Evolutionary conservation across 768 basidiomycete genomes (phyloP), one percentile per base, ranked within the genome.

Genomic region (Strobilomyces echinocephalus): DNA sequence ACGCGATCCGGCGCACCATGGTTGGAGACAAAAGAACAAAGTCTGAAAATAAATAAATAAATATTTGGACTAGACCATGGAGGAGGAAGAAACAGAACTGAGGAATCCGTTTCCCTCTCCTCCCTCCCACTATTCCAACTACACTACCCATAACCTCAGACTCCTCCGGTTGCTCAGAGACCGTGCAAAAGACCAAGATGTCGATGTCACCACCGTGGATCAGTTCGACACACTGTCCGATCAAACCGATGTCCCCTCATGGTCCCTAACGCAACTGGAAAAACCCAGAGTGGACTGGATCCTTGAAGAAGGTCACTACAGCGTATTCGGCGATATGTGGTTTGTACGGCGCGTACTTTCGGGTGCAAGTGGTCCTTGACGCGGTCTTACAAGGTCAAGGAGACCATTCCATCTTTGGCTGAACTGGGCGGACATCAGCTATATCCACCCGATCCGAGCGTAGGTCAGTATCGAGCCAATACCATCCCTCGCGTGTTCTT

Each of bases 261-360:
- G 88, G 88, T 78, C 85, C 18, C 73, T 94, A 39, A 69, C 69
- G 3, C 83, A 85, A 58, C 77, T 95, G 10, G 88, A 93, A 65
- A 91, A 87, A 69, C 93, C 93, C 35, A 80, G 91, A 42, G 84
- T 88, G 14, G 92, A 94, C 63, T 94, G 92, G 91, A 88, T 95
- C 48, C 76, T 90, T 1, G 88, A 93, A 60, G 90, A 91, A 56
- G 86, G 87, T 1, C 76, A 82, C 56, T 95, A 91, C 67, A 79
- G 80, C 49, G 86, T 85, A 15, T 95, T 87, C 70, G 91, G 90
- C n/a, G 89, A 94, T 67, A 78, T 79, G 62, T 95, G 90, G 88
- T 87, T 87, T 81, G 90, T 93, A 74, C 70, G 88, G 67, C 61
- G 18, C 11, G 40, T 47, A 33, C 60, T 45, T 58, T 28, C 46